Base-by-base conservation (phyloP, 2,329 filamentous ascomycete species). In the Curvularia hawaiiensis region DNA sequence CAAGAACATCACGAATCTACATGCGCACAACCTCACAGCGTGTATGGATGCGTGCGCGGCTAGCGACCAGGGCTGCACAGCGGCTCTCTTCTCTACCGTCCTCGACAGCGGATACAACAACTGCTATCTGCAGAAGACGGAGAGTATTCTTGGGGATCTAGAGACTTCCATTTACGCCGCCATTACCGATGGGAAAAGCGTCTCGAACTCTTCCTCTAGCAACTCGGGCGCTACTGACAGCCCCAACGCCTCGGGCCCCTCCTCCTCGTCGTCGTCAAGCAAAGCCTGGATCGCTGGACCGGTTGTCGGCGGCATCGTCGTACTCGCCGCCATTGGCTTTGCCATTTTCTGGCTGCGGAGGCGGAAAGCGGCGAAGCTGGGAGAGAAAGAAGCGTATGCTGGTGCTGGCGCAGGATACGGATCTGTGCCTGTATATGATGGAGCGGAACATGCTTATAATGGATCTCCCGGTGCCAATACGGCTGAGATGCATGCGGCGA, bases 91-190 rank as follows among this genome's bases (percentile, higher is more conserved):
- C 52, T 69, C 71, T 44, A 67, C 68, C 0, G 61, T 41, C 0
- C 60, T 75, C 6, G 24, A 50, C 1, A 55, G 57, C 40, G 72
- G 72, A 0, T 75, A 62, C 56, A 53, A 68, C 9, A 75, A 75
- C 54, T 74, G 71, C 63, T 72, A 73, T 30, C 60, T 75, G 0
- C 70, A 75, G 44, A 75, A 74, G 54, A 71, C 69, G 0, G 69
- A 69, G 4, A 60, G 48, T 11, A 61, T 68, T 1, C 58, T 68
- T 40, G 58, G 45, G 41, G 60, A 70, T 45, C 52, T 62, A 30
- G 41, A 63, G 7, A 56, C 45, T 1, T 61, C 63, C 3, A 72
- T 61, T 1, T 74, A 67, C 50, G 71, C 67, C 14, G 57, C 62
- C 1, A 52, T 72, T 1, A 22, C 57, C 7, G 59, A 60, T 7